A percentile compares a stretch with the other conserved stretches of the same genome.
Conservation (phyloP, 257 asterid species). For the Solanum appendiculatum region DNA sequence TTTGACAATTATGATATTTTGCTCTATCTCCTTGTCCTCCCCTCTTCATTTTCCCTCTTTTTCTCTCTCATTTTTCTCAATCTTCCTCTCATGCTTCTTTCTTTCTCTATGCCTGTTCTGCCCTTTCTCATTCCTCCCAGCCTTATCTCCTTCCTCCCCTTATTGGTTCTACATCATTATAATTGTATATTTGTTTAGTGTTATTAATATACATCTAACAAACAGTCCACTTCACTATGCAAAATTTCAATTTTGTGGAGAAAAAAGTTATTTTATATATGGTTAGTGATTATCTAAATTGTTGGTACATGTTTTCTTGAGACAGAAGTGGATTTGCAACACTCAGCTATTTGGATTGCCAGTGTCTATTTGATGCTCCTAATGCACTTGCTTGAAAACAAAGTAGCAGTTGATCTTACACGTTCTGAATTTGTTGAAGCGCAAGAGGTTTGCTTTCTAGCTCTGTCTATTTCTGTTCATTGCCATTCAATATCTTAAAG, state of each 20-base stretch:
- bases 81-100: neutral
- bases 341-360: constrained; percentile 95
- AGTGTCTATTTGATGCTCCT: constrained; percentile 79
- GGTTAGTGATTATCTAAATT: neutral
- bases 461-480: neutral
- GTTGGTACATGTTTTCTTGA: constrained; percentile 4
- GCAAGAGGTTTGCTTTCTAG: constrained; percentile 56
- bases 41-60: neutral
- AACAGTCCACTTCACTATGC: neutral
- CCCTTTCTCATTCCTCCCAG: neutral
- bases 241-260: neutral
- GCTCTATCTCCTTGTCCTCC: neutral
- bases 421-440: constrained; percentile 90
- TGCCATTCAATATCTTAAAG: neutral
- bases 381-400: constrained; percentile 94
- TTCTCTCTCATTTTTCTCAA: neutral
- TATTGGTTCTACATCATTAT: neutral
- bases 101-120: neutral
- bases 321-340: constrained; percentile 86
- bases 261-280: neutral
- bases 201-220: neutral
- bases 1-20: neutral
- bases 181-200: neutral
- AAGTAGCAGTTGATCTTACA: constrained; percentile 83
- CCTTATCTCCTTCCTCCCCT: neutral